These are phyloP conservation scores for Rhipidocladum racemiflorum DNA, from an alignment of 176 grass and related monocot species.

Conservation along the genomic window DNA sequence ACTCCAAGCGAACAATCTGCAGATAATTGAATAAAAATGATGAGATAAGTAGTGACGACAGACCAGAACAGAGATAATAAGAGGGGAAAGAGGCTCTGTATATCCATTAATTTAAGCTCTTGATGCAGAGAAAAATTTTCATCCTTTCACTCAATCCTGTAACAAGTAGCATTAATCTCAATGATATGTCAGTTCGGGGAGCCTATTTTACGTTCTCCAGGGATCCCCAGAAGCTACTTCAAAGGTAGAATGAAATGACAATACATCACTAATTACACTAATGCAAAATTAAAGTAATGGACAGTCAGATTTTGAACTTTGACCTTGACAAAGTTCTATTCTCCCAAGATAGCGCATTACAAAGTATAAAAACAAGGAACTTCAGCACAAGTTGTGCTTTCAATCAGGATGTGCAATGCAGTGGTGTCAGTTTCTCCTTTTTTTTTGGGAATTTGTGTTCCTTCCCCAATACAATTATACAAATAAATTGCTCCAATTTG, in stretches of 20 bases:
- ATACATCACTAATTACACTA: constrained; percentile 8
- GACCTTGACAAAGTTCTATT: neutral
- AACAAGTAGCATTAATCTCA: neutral
- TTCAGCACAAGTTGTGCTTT: neutral
- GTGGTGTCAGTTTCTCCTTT: neutral
- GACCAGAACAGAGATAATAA: neutral
- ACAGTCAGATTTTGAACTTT: neutral
- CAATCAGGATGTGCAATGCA: neutral
- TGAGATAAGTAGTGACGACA: neutral
- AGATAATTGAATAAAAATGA: neutral
- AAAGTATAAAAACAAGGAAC: neutral
- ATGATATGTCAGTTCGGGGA: neutral
- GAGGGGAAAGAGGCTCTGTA: neutral
- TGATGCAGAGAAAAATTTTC: neutral
- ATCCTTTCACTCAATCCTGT: neutral
- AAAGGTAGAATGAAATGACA: constrained; percentile 1
- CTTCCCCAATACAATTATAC: neutral
- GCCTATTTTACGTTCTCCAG: neutral
- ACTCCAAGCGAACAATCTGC: constrained; percentile 91
- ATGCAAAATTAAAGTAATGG: neutral
- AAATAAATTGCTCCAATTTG: neutral
- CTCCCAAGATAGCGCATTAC: neutral
- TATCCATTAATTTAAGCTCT: neutral
- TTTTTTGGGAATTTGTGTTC: neutral
- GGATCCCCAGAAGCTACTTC: neutral